These are phyloP conservation scores for Parasitella parasitica DNA, from an alignment of 371 early-diverging fungal species.

Conservation along the genomic window DNA sequence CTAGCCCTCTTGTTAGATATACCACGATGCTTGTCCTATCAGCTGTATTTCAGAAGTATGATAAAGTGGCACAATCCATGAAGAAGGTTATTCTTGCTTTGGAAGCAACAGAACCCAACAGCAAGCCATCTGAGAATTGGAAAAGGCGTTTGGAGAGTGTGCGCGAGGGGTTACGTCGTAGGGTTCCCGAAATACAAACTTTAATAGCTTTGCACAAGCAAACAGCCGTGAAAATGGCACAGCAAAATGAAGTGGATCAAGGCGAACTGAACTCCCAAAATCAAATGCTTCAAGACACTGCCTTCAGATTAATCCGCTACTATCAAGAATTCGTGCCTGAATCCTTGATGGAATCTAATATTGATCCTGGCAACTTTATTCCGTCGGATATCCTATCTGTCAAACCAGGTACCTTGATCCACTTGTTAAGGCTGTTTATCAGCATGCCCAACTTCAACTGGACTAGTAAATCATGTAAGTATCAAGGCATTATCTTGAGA, in stretches of 20 bases:
- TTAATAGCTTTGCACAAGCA: constrained; percentile 57
- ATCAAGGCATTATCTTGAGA: background rate
- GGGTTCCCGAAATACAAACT: constrained; percentile 76
- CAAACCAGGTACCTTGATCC: constrained; percentile 56
- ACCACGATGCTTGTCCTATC: constrained; percentile 60
- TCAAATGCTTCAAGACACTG: constrained; percentile 55
- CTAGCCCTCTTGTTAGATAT: constrained; percentile 68
- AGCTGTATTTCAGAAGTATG: constrained; percentile 65
- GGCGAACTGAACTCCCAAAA: constrained; percentile 33
- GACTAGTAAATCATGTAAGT: constrained; percentile 58
- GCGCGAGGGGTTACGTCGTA: constrained; percentile 64
- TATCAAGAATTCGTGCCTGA: constrained; percentile 72
- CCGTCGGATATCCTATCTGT: constrained; percentile 61
- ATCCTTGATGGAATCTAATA: constrained; percentile 65
- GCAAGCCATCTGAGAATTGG: constrained; percentile 29
- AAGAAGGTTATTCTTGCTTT: constrained; percentile 31
- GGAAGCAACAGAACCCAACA: constrained; percentile 11
- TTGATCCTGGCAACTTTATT: constrained; percentile 76
- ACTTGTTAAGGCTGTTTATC: constrained; percentile 61
- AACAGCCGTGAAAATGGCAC: constrained; percentile 9
- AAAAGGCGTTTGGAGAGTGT: constrained; percentile 29
- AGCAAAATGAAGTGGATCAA: constrained; percentile 28
- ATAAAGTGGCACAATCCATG: constrained; percentile 38
- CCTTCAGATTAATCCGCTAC: constrained; percentile 62
- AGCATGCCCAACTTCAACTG: constrained; percentile 69